Conservation (phyloP, 2,329 filamentous ascomycete species). For the Microdochium trichocladiopsis region DNA sequence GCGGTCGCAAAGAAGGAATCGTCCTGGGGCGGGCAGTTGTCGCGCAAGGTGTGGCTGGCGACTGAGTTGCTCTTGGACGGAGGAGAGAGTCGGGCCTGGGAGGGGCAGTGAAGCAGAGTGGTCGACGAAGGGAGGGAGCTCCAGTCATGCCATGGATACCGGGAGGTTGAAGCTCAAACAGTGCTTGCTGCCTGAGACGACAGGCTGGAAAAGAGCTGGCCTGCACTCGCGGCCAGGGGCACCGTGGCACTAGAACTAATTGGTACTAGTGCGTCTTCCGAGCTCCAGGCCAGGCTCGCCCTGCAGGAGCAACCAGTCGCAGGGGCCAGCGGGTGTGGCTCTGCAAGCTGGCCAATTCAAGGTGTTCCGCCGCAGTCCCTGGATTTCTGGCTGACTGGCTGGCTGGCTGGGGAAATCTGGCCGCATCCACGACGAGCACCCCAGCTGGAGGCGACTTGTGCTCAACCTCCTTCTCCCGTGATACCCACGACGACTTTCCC, state of each 20-base stretch:
- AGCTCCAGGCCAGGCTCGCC: background rate
- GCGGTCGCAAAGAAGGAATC: background rate
- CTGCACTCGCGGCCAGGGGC: background rate
- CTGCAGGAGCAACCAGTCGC: background rate
- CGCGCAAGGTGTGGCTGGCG: background rate
- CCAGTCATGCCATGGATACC: background rate
- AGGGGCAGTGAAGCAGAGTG: background rate
- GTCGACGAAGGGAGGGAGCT: background rate
- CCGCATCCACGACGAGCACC: slow-evolving; percentile 4
- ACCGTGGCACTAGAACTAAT: background rate
- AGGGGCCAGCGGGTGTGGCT: background rate
- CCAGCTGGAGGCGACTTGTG: background rate
- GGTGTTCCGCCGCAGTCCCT: background rate
- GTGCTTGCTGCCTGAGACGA: slow-evolving; percentile 1
- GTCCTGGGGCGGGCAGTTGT: background rate
- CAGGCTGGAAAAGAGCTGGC: background rate
- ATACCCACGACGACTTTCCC: slow-evolving; percentile 2
- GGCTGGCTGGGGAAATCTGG: slow-evolving; percentile 13
- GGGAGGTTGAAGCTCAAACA: background rate
- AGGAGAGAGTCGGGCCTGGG: background rate
- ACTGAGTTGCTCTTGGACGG: too few species aligned
- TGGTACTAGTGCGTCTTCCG: background rate
- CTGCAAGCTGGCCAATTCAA: slow-evolving; percentile 1
- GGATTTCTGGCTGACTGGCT: slow-evolving; percentile 2
- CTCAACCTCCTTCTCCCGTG: slow-evolving; percentile 1